phyloP scores from a whole-genome alignment of 1,139 yeast species.

The Scheffersomyces parashehatae region DNA sequence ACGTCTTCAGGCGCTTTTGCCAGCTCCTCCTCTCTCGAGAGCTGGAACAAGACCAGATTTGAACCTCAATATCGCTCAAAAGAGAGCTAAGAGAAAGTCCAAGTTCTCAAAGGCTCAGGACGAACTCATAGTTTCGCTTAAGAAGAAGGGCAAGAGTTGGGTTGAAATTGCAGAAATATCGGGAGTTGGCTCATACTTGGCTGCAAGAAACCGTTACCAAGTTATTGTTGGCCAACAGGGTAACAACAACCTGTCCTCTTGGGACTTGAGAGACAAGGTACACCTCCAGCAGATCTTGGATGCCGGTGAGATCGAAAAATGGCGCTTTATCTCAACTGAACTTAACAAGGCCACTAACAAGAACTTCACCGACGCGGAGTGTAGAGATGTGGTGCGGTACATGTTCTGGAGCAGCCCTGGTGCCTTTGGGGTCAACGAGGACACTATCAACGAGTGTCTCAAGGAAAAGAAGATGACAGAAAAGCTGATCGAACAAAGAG shows the following conservation, averaged over 20 bases:
- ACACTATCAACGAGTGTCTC: conserved; percentile 36
- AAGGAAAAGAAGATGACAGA: conserved; percentile 42
- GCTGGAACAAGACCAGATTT: conserved; percentile 35
- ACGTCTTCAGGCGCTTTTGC: conserved; percentile 26
- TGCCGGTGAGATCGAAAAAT: conserved; percentile 70
- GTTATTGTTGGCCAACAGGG: conserved; percentile 85
- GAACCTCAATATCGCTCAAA: conserved; percentile 31
- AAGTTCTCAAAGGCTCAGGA: conserved; percentile 73
- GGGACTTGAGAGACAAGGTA: conserved; percentile 61
- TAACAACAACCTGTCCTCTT: conserved; percentile 62
- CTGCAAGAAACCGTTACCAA: conserved; percentile 78
- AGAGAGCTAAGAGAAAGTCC: conserved; percentile 59
- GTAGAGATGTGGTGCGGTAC: conserved; percentile 54
- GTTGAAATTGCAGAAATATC: conserved; percentile 71
- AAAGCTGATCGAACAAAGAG: conserved; percentile 33
- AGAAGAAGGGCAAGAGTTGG: conserved; percentile 69
- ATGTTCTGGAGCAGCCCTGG: conserved; percentile 60
- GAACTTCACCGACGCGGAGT: conserved; percentile 51
- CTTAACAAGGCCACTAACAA: conserved; percentile 61
- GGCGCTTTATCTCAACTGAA: conserved; percentile 65
- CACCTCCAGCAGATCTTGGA: conserved; percentile 56
- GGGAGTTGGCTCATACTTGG: conserved; percentile 65
- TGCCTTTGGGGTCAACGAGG: conserved; percentile 56
- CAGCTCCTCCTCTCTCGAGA: conserved; percentile 39
- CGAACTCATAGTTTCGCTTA: conserved; percentile 59